These are phyloP conservation scores for Ilyonectria mors-panacis DNA, from an alignment of 2,329 filamentous ascomycete genomes.

Conservation along the genomic window DNA sequence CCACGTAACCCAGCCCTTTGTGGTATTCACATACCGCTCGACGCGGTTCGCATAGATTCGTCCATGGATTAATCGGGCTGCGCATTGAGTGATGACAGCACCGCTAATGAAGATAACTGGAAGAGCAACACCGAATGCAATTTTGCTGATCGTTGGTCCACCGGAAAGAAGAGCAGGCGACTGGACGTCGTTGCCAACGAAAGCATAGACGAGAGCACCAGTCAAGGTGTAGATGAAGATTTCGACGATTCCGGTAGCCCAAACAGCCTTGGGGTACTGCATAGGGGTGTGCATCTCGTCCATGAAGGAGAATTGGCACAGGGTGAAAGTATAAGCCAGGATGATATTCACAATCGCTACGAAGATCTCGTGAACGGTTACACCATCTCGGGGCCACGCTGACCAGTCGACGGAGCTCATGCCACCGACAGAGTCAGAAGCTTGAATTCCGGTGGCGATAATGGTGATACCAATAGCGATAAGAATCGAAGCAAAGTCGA, in stretches of 20 bases:
- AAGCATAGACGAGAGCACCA: slow-evolving; percentile 28
- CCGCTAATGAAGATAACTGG: slow-evolving; percentile 33
- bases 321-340: slow-evolving; percentile 30
- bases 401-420: slow-evolving; percentile 30
- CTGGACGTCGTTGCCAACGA: slow-evolving; percentile 26
- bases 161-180: slow-evolving; percentile 28
- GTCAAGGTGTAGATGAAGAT: slow-evolving; percentile 32
- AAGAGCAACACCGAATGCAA: slow-evolving; percentile 28
- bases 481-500: slow-evolving; percentile 28
- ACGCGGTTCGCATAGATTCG: slow-evolving; percentile 30
- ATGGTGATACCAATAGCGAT: slow-evolving; percentile 30
- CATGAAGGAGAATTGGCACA: slow-evolving; percentile 33
- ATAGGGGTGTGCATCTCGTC: slow-evolving; percentile 30
- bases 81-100: slow-evolving; percentile 30
- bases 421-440: slow-evolving; percentile 10
- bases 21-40: slow-evolving; percentile 29
- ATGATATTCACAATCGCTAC: slow-evolving; percentile 32
- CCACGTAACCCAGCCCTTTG: slow-evolving; percentile 30
- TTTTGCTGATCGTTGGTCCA: slow-evolving; percentile 27
- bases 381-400: slow-evolving; percentile 21
- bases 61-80: slow-evolving; percentile 25
- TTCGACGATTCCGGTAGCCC: slow-evolving; percentile 29
- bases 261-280: slow-evolving; percentile 32
- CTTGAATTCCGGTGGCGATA: slow-evolving; percentile 27
- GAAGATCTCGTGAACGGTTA: slow-evolving; percentile 29